Conservation (phyloP, 108 stramenopile genomes). For the Nitzschia sp. region DNA sequence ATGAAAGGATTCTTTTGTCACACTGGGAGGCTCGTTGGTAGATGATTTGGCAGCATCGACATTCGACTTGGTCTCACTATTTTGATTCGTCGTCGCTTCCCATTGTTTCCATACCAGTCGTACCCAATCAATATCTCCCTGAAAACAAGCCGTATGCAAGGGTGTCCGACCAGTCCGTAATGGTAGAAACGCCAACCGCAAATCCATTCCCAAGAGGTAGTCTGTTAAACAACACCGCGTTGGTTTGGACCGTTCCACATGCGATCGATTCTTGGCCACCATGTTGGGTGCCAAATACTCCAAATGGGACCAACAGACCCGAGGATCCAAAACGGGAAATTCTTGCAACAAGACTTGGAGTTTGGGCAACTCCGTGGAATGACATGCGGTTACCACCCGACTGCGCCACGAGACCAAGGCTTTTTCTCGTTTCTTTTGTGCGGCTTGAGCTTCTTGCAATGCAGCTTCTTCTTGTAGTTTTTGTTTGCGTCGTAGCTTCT, state of each 20-base stretch:
- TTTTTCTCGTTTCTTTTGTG: conserved; percentile 70
- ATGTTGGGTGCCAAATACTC: conserved; percentile 47
- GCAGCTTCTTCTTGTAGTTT: conserved; percentile 65
- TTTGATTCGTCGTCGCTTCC: background rate
- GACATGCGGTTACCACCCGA: conserved; percentile 71
- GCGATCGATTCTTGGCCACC: conserved; percentile 41
- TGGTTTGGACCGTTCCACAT: conserved; percentile 33
- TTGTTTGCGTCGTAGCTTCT: conserved; percentile 68
- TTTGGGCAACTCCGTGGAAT: conserved; percentile 49
- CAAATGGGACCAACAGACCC: conserved; percentile 30
- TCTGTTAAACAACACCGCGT: conserved; percentile 35
- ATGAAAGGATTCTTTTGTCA: conserved; percentile 35
- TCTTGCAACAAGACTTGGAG: conserved; percentile 61
- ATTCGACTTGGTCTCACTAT: background rate
- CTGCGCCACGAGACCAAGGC: conserved; percentile 63
- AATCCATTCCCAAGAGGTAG: conserved; percentile 27
- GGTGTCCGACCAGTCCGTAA: conserved; percentile 45
- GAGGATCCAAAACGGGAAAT: conserved; percentile 43
- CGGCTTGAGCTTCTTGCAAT: conserved; percentile 61
- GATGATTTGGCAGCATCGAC: background rate
- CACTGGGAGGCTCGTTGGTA: background rate
- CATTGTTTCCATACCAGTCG: conserved; percentile 22
- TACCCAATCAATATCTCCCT: conserved; percentile 45
- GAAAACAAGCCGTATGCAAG: conserved; percentile 55
- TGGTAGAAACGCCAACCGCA: conserved; percentile 31